Base-by-base conservation (phyloP, 768 basidiomycete genomes). In the Filobasidium wieringae region DNA sequence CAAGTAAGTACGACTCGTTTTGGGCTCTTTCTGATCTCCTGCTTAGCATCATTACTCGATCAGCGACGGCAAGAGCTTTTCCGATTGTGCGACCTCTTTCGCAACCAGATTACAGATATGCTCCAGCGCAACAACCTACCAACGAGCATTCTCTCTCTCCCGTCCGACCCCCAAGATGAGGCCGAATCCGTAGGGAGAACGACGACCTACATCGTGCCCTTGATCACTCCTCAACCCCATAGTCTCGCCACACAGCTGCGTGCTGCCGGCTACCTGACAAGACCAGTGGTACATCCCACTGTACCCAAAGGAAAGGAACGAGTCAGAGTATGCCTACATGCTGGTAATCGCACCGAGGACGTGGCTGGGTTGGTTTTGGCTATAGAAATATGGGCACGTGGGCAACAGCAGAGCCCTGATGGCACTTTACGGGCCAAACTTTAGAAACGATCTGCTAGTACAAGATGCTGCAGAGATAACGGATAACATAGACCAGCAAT, bases 241-340 rank as follows among this genome's bases (percentile, higher is more conserved):
- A 80, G 82, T 0, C 81, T 95, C 26, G 84, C 90, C 0, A 76
- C 80, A 0, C 80, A 83, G 68, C 82, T 95, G 9, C 64, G 67
- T 1, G 36, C 52, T 8, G 40, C 50, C 24, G 76, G 76, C 19
- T 75, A 64, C 58, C 67, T 77, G 15, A 71, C 72, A 0, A 53
- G 76, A 41, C 75, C 75, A 0, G 75, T 77, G 27, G 74, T 74
- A 6, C 71, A 72, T 77, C 92, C 93, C 0, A 95, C 91, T 0
- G 91, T 95, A 0, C 88, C 91, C 0, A 84, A 83, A 53, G 90
- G 88, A 8, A 80, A 80, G 59, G 86, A 91, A 60, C 80, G 91
- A 17, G 84, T 96, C 1, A 75, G 92, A 2, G 80, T 96, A n/a
- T 96, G 92, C 70, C 66, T 96, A 27, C 87, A 91, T 66, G 82